A percentile compares a stretch with the other conserved stretches of the same genome.
Evolutionary conservation across 2,329 filamentous ascomycete genomes (phyloP).

Genomic region (Diaporthe citriasiana): DNA sequence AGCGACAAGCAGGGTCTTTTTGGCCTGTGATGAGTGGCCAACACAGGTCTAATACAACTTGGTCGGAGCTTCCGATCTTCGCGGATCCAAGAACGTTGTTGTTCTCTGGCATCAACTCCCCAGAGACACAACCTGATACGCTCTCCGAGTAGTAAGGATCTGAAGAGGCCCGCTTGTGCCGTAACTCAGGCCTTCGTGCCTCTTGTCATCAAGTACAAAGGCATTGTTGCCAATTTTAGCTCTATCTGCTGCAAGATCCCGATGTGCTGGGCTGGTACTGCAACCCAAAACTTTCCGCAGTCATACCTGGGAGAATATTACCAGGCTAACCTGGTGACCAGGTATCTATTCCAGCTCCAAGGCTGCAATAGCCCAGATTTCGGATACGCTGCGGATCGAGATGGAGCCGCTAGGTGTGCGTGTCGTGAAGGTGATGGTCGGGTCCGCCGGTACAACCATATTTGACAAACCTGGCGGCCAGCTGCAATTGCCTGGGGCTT

Average conservation of each 20-base stretch:
- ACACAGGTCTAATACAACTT: too few relatives aligned
- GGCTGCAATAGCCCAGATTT: conserved; percentile 1
- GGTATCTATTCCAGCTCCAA: conserved; percentile 13
- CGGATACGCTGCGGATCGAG: background rate
- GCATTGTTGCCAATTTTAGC: conserved; percentile 32
- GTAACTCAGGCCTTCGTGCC: conserved; percentile 27
- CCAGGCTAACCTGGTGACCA: background rate
- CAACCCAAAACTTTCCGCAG: background rate
- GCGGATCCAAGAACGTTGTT: too few relatives aligned
- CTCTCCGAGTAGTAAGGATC: too few relatives aligned
- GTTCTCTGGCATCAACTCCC: too few relatives aligned
- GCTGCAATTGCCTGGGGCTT: conserved; percentile 18
- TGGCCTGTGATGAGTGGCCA: too few relatives aligned
- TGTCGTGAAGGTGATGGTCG: background rate
- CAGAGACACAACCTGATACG: too few relatives aligned
- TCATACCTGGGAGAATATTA: background rate
- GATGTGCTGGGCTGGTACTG: conserved; percentile 30
- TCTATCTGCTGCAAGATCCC: conserved; percentile 19
- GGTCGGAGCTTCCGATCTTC: too few relatives aligned
- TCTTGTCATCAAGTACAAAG: conserved; percentile 25
- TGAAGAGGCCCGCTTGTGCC: too few relatives aligned
- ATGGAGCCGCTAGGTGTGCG: background rate
- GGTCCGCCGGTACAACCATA: conserved; percentile 19
- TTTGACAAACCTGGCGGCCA: conserved; percentile 32
- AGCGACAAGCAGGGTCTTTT: too few relatives aligned